Percentiles rank a stretch among this genome's conserved stretches.
phyloP scores from a whole-genome alignment of 1,284 basidiomycete species.

The Singerocomus inundabilis region DNA sequence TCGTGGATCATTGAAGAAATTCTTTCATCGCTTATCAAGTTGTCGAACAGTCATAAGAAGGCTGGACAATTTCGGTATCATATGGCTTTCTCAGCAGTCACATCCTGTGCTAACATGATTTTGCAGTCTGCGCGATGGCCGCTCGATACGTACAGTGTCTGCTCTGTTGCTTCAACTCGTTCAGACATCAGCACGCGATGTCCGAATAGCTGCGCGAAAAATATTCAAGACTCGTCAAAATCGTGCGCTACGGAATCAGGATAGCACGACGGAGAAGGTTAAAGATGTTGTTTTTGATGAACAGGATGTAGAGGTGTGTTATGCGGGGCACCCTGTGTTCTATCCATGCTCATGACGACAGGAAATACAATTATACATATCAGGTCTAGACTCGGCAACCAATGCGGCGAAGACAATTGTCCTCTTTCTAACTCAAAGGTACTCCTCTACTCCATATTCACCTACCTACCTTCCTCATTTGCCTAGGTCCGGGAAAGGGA shows the following conservation, averaged over 20 bases:
- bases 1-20: constrained; percentile 98
- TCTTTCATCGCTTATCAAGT: constrained; percentile 81
- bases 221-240: constrained; percentile 64
- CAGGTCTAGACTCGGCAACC: constrained; percentile 75
- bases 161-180: constrained; percentile 94
- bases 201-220: constrained; percentile 59
- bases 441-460: constrained; percentile 4
- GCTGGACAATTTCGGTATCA: constrained; percentile 82
- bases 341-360: constrained; percentile 28
- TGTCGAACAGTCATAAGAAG: constrained; percentile 86
- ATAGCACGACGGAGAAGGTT: constrained; percentile 48
- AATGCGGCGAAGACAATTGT: constrained; percentile 84
- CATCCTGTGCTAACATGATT: background rate
- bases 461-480: background rate
- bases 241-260: constrained; percentile 58
- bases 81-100: background rate
- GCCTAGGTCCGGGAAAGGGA: constrained; percentile 72
- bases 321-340: background rate
- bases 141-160: constrained; percentile 88
- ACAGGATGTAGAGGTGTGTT: constrained; percentile 57
- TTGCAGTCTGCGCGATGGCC: constrained; percentile 70
- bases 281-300: constrained; percentile 61
- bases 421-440: constrained; percentile 81
- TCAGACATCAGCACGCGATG: constrained; percentile 86
- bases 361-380: constrained; percentile 66